These are phyloP conservation scores for Trypanosoma melophagium DNA, from an alignment of 208 protist genomes.

Conservation along the genomic window DNA sequence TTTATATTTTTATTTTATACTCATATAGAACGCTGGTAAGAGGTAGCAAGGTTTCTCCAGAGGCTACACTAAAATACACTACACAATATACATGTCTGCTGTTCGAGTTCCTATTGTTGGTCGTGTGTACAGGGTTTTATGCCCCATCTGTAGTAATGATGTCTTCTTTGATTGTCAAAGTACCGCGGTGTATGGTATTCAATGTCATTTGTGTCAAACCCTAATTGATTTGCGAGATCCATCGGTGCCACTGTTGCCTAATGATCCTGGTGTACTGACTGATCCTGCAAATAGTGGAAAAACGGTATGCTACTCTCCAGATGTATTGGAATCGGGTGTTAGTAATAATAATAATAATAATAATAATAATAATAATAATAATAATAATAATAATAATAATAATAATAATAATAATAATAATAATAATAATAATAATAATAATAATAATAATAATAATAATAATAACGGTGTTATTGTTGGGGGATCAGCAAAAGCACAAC, in stretches of 20 bases:
- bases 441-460: too few species aligned
- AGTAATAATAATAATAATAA: too few species aligned
- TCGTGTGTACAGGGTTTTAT: constrained; percentile 62
- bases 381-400: too few species aligned
- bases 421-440: too few species aligned
- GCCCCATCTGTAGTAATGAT: constrained; percentile 60
- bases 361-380: too few species aligned
- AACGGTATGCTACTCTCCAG: constrained; percentile 41
- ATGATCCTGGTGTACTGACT: constrained; percentile 33
- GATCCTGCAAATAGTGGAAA: not conserved
- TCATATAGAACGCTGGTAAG: not conserved
- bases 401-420: too few species aligned
- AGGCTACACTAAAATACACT: not conserved
- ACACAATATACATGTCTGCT: constrained; percentile 29
- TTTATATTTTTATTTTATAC: constrained; percentile 21
- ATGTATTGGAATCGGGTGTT: constrained; percentile 53
- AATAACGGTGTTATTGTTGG: constrained; percentile 4
- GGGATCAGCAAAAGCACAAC: constrained; percentile 54
- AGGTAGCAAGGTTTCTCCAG: too few species aligned
- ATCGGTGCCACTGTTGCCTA: constrained; percentile 35
- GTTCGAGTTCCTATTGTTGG: constrained; percentile 44
- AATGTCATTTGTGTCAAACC: constrained; percentile 58
- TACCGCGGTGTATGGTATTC: constrained; percentile 48
- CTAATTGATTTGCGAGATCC: constrained; percentile 75
- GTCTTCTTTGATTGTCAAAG: constrained; percentile 65